phyloP scores from a whole-genome alignment of 2,329 filamentous ascomycete species.

The Lojkania enalia region DNA sequence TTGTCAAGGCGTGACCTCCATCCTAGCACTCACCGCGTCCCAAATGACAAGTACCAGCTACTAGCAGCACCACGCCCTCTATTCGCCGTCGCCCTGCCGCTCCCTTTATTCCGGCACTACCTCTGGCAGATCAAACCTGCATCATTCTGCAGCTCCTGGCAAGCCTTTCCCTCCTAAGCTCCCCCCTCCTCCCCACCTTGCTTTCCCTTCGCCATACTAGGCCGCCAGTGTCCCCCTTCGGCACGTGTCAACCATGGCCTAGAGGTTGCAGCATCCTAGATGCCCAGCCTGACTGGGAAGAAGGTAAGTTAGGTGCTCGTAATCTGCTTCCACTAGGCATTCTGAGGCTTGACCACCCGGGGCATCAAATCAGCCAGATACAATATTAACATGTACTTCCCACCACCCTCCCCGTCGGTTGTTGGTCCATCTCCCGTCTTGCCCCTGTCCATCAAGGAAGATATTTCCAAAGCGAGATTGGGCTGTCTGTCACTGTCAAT shows the following conservation, averaged over 20 bases:
- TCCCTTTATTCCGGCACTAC: conserved; percentile 15
- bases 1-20: conserved; percentile 11
- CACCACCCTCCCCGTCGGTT: conserved; percentile 22
- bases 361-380: conserved; percentile 28
- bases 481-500: conserved; percentile 22
- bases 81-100: conserved; percentile 20
- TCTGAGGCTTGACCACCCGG: conserved; percentile 16
- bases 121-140: conserved; percentile 11
- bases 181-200: conserved; percentile 18
- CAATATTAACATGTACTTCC: conserved; percentile 30
- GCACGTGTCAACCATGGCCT: conserved; percentile 38
- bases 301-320: conserved; percentile 33
- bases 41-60: conserved; percentile 40
- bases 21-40: conserved; percentile 11
- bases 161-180: conserved; percentile 8
- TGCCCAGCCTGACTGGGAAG: conserved; percentile 22
- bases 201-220: conserved; percentile 21
- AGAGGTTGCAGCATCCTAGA: conserved; percentile 21
- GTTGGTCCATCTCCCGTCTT: conserved; percentile 21
- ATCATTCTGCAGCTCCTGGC: conserved; percentile 18
- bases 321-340: conserved; percentile 25
- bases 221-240: conserved; percentile 23
- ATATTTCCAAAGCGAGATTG: conserved; percentile 21
- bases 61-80: conserved; percentile 26
- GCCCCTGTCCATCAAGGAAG: conserved; percentile 33